Base-by-base conservation (phyloP, 1,139 yeast species). In the Geotrichum australiense region DNA sequence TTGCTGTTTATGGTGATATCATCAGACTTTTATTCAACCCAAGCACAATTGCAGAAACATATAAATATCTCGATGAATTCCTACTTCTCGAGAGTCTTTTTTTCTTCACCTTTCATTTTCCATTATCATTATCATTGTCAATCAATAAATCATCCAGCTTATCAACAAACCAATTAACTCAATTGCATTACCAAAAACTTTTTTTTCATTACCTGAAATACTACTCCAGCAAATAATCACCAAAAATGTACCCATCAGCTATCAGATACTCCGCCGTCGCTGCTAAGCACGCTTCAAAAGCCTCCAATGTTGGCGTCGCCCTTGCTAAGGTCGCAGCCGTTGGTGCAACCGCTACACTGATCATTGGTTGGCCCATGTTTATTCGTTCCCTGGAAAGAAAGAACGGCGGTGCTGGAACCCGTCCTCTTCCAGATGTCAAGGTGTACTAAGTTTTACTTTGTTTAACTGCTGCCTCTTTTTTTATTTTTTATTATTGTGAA, bases 341-440 rank as follows among this genome's bases (percentile, higher is more conserved):
- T 12, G 41, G 44, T 12, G 43, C 43, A 22, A 24, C 35, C 15
- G 43, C 26, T 11, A 30, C 33, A 15, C 30, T 38, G n/a, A 27
- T 42, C 25, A 29, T 37, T 25, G 47, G 43, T 35, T 39, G 39
- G 38, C 42, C 43, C 21, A 16, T 22, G 12, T 25, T 41, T 14
- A 39, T 41, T 27, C 15, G 26, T 20, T 18, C 24, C 18, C 36
- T 41, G 15, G 42, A 41, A 14, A 30, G 33, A 15, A 41, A 41
- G 26, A 41, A 41, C 35, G 32, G 32, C 22, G 40, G 44, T 16
- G 44, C 44, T 18, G 44, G 44, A 6, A 41, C 44, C 34, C 37
- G 36, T 18, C 44, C 44, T 15, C 19, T 41, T 22, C 34, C 44
- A 14, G 41, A 41, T 22, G 18, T 12, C 24, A 37, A 27, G 24